Evolutionary conservation across 176 grass and related monocot species (phyloP), one percentile per base, ranked within the genome.

Genomic region (Juncus inflexus): DNA sequence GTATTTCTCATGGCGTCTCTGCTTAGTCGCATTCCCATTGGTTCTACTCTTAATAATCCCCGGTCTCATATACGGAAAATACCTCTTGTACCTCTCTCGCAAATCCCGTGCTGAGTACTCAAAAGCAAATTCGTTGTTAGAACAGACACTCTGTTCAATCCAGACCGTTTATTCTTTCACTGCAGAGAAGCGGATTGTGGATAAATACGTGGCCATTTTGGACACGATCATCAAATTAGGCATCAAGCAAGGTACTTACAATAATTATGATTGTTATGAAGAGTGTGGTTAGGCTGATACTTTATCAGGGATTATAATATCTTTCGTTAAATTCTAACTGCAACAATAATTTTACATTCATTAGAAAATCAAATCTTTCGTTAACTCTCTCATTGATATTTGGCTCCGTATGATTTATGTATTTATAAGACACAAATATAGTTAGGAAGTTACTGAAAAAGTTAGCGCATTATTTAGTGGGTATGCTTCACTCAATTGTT

Each of bases 81-180:
- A 89, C 59, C 75, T 89, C 19, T 79, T 95, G 60, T 83, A 75
- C 45, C 90, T 95, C 37, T 89, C 85, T 35, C 62, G 52, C 11
- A 58, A 64, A 57, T 89, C 85, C 1, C 90, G 72, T n/a, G 72
- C 62, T 0, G 79, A 79, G 58, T 85, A 95, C 3, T 43, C 72
- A 40, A 78, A 89, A 5, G 90, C 90, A 9, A 89, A 86, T 36
- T 83, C 79, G 7, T 54, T 95, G n/a, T 74, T 83, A 2, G 90
- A 89, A 70, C 90, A 95, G 42, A 85, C 90, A 0, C 79, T 95
- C 5, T 61, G 85, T n/a, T 89, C 85, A 0, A 80, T 95, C 72
- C 88, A 89, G 73, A 95, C 90, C 8, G 60, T 89, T 3, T 95
- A 88, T 54, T 95, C 90, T 3, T 95, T 95, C 82, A 95, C 90